These are phyloP conservation scores for Astrephomene gubernaculifera DNA, from an alignment of 139 green algal genomes.

Conservation along the genomic window DNA sequence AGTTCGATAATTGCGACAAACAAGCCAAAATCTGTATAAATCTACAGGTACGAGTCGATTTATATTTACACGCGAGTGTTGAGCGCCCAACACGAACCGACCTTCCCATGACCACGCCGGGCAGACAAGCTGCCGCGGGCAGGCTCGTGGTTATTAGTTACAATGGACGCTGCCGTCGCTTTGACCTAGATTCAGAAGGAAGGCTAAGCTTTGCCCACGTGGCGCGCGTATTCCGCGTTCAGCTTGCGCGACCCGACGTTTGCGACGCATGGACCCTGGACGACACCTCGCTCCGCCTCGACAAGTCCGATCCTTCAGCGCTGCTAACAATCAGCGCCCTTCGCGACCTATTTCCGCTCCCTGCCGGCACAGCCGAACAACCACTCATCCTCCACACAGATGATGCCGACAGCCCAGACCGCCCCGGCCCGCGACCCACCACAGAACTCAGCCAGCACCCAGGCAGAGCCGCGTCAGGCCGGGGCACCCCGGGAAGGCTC, in stretches of 20 bases:
- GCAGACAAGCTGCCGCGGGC: background rate
- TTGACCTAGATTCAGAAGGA: conserved; percentile 2
- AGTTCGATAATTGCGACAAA: background rate
- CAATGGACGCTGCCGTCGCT: background rate
- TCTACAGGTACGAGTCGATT: background rate
- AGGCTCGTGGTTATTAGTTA: conserved; percentile 7
- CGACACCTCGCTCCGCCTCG: background rate
- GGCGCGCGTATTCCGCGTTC: conserved; percentile 1
- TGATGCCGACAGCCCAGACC: background rate
- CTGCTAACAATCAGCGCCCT: background rate
- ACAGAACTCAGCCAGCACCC: background rate
- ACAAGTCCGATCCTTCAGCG: background rate
- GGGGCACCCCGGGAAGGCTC: background rate
- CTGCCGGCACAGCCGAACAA: background rate
- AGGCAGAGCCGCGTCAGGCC: background rate
- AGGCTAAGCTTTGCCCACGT: conserved; percentile 12
- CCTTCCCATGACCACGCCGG: background rate
- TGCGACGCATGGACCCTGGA: conserved; percentile 22
- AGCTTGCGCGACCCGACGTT: background rate
- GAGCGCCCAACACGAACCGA: background rate
- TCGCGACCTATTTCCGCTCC: conserved; percentile 29
- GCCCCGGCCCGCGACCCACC: background rate
- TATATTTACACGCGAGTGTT: background rate
- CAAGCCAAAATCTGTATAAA: background rate
- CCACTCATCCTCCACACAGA: background rate